Conservation (phyloP, 768 basidiomycete species). For the Cyathus striatus region DNA sequence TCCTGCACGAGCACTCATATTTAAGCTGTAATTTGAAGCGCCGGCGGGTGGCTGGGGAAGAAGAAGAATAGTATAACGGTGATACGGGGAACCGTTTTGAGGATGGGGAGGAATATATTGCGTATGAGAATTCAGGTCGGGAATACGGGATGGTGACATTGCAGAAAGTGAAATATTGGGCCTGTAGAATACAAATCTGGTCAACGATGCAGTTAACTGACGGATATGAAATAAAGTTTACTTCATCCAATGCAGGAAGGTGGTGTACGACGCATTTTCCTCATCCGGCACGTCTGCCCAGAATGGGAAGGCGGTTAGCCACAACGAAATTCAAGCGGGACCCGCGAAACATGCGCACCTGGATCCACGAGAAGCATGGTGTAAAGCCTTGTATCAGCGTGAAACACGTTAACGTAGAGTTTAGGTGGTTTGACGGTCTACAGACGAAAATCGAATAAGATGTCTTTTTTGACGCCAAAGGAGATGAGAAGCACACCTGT, state of each 20-base stretch:
- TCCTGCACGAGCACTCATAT: conserved; percentile 24
- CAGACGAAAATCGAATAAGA: neutral
- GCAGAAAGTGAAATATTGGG: conserved; percentile 80
- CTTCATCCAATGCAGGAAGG: conserved; percentile 86
- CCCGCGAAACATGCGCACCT: conserved; percentile 37
- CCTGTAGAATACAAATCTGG: conserved; percentile 27
- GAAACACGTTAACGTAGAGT: conserved; percentile 74
- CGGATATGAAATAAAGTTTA: conserved; percentile 27
- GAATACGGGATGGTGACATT: conserved; percentile 34
- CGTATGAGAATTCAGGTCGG: conserved; percentile 51
- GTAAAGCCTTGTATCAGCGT: conserved; percentile 74
- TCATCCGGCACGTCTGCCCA: conserved; percentile 77
- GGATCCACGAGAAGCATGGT: conserved; percentile 88
- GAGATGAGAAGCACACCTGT: conserved; percentile 43
- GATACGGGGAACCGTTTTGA: conserved; percentile 81
- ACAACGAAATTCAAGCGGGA: neutral
- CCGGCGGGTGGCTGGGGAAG: conserved; percentile 57
- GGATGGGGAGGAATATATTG: conserved; percentile 90
- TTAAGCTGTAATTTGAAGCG: conserved; percentile 25
- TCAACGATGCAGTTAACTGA: conserved; percentile 7
- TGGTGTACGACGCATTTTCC: conserved; percentile 54
- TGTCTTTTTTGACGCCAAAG: neutral
- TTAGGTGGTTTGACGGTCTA: conserved; percentile 65
- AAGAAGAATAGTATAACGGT: conserved; percentile 80
- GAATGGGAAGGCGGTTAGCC: conserved; percentile 4